Conservation (phyloP, 371 early-diverging fungal species). For the Rhizopus stolonifer region DNA sequence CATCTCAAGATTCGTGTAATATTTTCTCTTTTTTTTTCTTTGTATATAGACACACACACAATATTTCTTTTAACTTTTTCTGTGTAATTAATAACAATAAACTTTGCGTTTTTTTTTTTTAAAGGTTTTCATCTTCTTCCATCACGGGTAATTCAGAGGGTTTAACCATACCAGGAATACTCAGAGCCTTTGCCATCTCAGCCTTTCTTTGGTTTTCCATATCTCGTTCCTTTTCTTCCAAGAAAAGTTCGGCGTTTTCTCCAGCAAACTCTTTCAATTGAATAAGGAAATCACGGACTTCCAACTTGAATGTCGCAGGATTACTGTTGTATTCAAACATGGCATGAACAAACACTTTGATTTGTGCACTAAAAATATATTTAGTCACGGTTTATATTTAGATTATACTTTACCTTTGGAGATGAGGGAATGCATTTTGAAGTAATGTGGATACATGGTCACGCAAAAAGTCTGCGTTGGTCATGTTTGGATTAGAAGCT, state of each 20-base stretch:
- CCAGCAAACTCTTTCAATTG: conserved; percentile 93
- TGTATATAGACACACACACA: background rate
- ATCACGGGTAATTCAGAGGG: conserved; percentile 82
- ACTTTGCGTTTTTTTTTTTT: background rate
- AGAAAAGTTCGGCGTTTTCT: conserved; percentile 87
- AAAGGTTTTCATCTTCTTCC: conserved; percentile 63
- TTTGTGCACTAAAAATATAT: conserved; percentile 64
- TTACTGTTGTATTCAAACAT: conserved; percentile 82
- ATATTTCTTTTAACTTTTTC: conserved; percentile 1
- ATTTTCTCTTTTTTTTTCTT: background rate
- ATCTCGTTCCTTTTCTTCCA: conserved; percentile 94
- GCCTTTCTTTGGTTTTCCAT: conserved; percentile 72
- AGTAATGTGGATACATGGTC: conserved; percentile 82
- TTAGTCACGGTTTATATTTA: background rate
- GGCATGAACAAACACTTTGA: conserved; percentile 85
- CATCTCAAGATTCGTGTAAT: conserved; percentile 24
- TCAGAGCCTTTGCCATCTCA: conserved; percentile 81
- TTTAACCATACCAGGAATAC: conserved; percentile 96
- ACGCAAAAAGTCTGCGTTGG: conserved; percentile 76
- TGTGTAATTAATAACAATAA: background rate
- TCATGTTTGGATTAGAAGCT: conserved; percentile 70
- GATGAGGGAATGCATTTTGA: conserved; percentile 89
- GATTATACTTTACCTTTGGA: conserved; percentile 60
- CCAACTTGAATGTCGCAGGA: conserved; percentile 80
- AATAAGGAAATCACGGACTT: conserved; percentile 96